Evolutionary conservation across 1,284 basidiomycete genomes (phyloP), one percentile per base, ranked within the genome.

Genomic region (Laetiporus sulphureus): DNA sequence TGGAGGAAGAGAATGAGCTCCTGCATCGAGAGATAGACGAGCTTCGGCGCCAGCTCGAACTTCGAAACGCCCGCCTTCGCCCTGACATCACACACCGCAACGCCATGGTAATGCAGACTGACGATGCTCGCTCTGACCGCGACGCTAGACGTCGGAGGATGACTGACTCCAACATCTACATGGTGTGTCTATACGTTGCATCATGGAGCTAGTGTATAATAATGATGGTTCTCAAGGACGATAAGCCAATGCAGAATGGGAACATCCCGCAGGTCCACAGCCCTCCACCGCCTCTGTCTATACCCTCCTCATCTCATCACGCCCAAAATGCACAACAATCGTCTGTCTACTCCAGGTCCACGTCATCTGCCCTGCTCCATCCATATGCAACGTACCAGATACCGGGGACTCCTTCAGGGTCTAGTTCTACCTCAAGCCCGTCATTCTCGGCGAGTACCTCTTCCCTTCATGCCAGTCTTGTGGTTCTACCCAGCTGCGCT

Each of bases 381-480:
- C 63, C 79, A 7, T 72, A 75, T 41, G 64, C 69, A 33, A 62
- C 71, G 15, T 77, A 79, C 58, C 72, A 75, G 54, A 65, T 83
- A 56, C 78, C 80, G 18, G 75, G 77, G 56, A 81, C 81, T 8
- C 79, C 82, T 4, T 78, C 79, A 2, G 77, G 72, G n/a, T 81
- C 82, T 15, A 85, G 83, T 56, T 71, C 79, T 22, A 79, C 78
- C 12, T 83, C 81, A 31, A 84, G 79, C 52, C 81, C 83, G 2
- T 59, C 80, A 24, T 86, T 85, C 69, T 86, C 84, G 79, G 83
- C 75, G 76, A 83, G 84, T 84, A 60, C 70, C n/a, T 69, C 59
- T 70, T 66, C 61, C 62, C 64, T 56, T 43, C 32, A 43, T 45
- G 54, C 52, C 45, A 49, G 48, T 49, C 49, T 40, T 57, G 61